These are phyloP conservation scores for Novymonas esmeraldas DNA, from an alignment of 208 protist species.

Conservation along the genomic window DNA sequence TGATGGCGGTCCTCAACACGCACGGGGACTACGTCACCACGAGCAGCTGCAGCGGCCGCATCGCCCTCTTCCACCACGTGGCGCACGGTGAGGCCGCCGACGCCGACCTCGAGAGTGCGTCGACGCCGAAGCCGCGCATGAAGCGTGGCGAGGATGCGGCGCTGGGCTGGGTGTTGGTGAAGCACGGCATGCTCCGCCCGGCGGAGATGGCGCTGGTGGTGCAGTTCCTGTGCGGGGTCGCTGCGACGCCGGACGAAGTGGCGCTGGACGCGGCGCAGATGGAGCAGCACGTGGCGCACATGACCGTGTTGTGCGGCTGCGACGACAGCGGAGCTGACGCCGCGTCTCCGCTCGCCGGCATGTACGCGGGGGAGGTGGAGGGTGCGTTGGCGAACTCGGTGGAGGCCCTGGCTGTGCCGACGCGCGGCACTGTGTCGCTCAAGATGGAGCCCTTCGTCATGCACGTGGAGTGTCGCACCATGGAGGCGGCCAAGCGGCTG, in stretches of 20 bases:
- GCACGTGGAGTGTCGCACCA: slow-evolving; percentile 85
- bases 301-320: slow-evolving; percentile 7
- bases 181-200: slow-evolving; percentile 71
- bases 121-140: slow-evolving; percentile 22
- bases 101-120: slow-evolving; percentile 2
- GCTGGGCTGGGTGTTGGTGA: slow-evolving; percentile 85
- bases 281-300: slow-evolving; percentile 22
- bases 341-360: not conserved
- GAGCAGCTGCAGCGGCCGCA: slow-evolving; percentile 90
- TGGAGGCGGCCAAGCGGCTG: slow-evolving; percentile 74
- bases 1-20: slow-evolving; percentile 78
- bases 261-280: slow-evolving; percentile 32
- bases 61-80: slow-evolving; percentile 84
- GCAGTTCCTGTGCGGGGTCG: slow-evolving; percentile 51
- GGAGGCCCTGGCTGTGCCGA: slow-evolving; percentile 28
- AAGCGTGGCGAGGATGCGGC: slow-evolving; percentile 74
- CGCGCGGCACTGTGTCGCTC: slow-evolving; percentile 56
- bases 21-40: slow-evolving; percentile 85
- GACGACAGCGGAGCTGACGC: not conserved
- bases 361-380: slow-evolving; percentile 60
- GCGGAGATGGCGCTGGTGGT: slow-evolving; percentile 67
- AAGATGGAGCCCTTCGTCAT: slow-evolving; percentile 92
- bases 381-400: slow-evolving; percentile 41
- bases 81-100: not conserved
- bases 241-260: slow-evolving; percentile 20